phyloP scores from a whole-genome alignment of 2,329 filamentous ascomycete genomes.

The Xylariomycetidae sp. region DNA sequence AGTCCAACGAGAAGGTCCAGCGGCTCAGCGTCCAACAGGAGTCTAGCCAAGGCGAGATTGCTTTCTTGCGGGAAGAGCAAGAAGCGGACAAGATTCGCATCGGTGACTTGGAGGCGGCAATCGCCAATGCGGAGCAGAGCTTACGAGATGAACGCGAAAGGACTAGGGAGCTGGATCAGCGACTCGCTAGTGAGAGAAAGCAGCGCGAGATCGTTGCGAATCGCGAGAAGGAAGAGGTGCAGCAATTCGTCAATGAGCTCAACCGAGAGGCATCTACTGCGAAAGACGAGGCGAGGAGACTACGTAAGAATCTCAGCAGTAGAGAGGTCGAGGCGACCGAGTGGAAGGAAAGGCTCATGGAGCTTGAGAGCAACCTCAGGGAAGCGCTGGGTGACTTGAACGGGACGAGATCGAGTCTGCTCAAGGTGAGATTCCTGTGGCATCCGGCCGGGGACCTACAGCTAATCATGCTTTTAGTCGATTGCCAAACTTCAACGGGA shows the following conservation, averaged over 20 bases:
- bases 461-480: constrained; percentile 42
- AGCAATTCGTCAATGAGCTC: constrained; percentile 88
- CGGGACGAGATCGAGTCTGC: constrained; percentile 77
- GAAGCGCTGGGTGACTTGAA: constrained; percentile 84
- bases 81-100: constrained; percentile 98
- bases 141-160: constrained; percentile 83
- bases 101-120: constrained; percentile 79
- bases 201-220: constrained; percentile 83
- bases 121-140: constrained; percentile 73
- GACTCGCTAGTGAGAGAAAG: constrained; percentile 73
- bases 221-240: constrained; percentile 90
- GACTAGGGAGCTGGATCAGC: constrained; percentile 64
- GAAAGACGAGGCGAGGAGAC: constrained; percentile 78
- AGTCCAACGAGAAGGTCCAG: constrained; percentile 83
- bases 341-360: constrained; percentile 86
- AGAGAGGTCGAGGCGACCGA: constrained; percentile 85
- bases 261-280: constrained; percentile 76
- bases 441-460: constrained; percentile 9
- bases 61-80: constrained; percentile 93
- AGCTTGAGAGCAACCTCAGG: constrained; percentile 83
- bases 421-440: constrained; percentile 54
- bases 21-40: constrained; percentile 87
- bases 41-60: constrained; percentile 86
- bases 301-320: constrained; percentile 77
- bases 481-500: constrained; percentile 86